Percentiles rank a stretch among this genome's conserved stretches.
Conservation (phyloP, 202 grass and related monocot genomes). For the Setaria italica region DNA sequence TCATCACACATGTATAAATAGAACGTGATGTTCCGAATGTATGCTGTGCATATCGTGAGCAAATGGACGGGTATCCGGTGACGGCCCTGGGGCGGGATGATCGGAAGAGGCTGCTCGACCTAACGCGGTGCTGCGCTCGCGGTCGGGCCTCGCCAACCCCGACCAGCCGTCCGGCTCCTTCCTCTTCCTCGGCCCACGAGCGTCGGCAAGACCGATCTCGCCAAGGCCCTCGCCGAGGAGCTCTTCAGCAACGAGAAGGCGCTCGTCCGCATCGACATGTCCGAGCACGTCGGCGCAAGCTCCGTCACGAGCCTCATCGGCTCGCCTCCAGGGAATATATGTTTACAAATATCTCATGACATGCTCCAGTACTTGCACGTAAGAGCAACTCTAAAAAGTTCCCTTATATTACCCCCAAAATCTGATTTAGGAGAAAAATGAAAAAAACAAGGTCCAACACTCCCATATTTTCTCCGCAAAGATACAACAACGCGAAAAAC, state of each 20-base stretch:
- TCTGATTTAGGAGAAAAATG: too few species aligned
- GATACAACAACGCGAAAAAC: too few species aligned
- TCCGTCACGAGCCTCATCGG: slow-evolving; percentile 57
- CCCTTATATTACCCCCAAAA: too few species aligned
- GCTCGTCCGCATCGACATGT: slow-evolving; percentile 71
- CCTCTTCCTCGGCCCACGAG: slow-evolving; percentile 52
- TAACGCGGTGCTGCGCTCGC: slow-evolving; percentile 38
- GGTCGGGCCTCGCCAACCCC: slow-evolving; percentile 49
- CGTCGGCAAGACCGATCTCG: slow-evolving; percentile 68
- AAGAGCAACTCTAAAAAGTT: too few species aligned
- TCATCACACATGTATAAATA: too few species aligned
- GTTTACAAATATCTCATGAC: too few species aligned
- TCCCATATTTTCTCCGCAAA: too few species aligned
- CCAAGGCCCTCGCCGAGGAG: slow-evolving; percentile 68
- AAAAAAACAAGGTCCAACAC: too few species aligned
- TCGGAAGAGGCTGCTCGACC: slow-evolving; percentile 52
- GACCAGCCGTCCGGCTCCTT: not conserved
- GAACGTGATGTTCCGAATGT: too few species aligned
- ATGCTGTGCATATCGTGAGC: too few species aligned
- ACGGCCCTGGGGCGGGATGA: slow-evolving; percentile 32
- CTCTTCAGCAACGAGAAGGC: slow-evolving; percentile 61
- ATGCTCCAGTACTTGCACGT: too few species aligned
- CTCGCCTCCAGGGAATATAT: slow-evolving; percentile 56
- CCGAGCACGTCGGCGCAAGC: slow-evolving; percentile 47
- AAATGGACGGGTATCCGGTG: slow-evolving; percentile 67